Base-by-base conservation (phyloP, 805 yeast genomes). In the Starmerella vaccinii region DNA sequence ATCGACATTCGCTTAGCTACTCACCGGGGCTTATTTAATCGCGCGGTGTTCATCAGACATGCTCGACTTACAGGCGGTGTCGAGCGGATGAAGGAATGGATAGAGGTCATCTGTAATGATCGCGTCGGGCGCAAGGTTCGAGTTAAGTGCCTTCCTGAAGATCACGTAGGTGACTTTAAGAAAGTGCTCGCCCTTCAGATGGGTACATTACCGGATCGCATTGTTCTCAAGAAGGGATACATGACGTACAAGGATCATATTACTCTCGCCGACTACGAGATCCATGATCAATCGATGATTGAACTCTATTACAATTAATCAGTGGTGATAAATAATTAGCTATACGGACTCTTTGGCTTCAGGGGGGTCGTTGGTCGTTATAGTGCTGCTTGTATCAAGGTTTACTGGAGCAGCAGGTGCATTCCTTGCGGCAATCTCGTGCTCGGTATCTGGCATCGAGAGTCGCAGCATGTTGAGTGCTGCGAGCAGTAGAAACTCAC, bases 251-350 rank as follows among this genome's bases (percentile, higher is more conserved):
- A 92, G 63, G 92, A 90, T 61, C 97, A 89, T 63, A 90, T 90
- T 49, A 75, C 89, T 0, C 71, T 90, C 41, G 95, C 83, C n/a
- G 98, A 90, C 65, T 90, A 92, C 63, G 98, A 90, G 65, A 80
- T 90, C 18, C 95, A 88, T 62, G 82, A 88, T 64, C 95, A 95
- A 9, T 81, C 84, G 54, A 86, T 82, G 65, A 67, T 90, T 57
- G 98, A 90, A 67, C 68, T 90, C 64, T 92, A 51, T 19, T 54
- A 54, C 41, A 16, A 49, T 2, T 43, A 32, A 21, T 5, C 7
- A 19, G 27, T 8, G 2, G 41, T 16, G 21, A n/a, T n/a, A n/a
- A n/a, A n/a, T n/a, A n/a, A n/a, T n/a, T n/a, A n/a, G n/a, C n/a
- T n/a, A n/a, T n/a, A n/a, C n/a, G n/a, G n/a, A n/a, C n/a, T n/a